Conservation (phyloP, 2,329 filamentous ascomycete genomes). For the Microcera coccophila region DNA sequence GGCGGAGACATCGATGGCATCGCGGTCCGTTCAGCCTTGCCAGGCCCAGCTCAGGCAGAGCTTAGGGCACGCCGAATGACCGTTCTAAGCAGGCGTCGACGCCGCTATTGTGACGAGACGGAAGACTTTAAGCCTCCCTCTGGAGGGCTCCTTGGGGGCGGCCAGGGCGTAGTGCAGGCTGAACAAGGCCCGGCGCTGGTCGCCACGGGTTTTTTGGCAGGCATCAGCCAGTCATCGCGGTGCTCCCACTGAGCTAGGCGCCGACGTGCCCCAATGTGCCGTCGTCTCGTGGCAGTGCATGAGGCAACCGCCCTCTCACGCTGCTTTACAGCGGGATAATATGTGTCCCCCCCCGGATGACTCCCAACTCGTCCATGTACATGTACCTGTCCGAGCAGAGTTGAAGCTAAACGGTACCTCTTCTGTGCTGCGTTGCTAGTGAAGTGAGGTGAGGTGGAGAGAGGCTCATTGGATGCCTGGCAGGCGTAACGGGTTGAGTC, state of each 20-base stretch:
- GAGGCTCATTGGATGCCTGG: neutral
- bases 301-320: conserved; percentile 22
- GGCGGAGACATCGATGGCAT: conserved; percentile 13
- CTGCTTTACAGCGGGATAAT: neutral
- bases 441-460: too few species aligned
- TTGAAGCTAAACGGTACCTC: too few species aligned
- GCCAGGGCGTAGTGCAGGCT: neutral
- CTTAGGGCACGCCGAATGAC: too few species aligned
- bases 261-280: conserved; percentile 20
- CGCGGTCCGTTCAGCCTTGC: conserved; percentile 26
- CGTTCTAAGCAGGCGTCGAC: too few species aligned
- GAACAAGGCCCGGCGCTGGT: neutral
- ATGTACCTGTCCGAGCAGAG: neutral
- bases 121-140: too few species aligned
- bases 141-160: too few species aligned
- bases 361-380: neutral
- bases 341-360: neutral
- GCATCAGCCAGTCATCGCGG: conserved; percentile 5
- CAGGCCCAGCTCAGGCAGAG: neutral
- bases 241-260: conserved; percentile 5
- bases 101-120: too few species aligned
- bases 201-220: neutral
- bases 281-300: conserved; percentile 31
- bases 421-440: too few species aligned
- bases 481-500: too few species aligned